Conservation (phyloP, 176 grass and related monocot species). For the Echinochloa phyllopogon region DNA sequence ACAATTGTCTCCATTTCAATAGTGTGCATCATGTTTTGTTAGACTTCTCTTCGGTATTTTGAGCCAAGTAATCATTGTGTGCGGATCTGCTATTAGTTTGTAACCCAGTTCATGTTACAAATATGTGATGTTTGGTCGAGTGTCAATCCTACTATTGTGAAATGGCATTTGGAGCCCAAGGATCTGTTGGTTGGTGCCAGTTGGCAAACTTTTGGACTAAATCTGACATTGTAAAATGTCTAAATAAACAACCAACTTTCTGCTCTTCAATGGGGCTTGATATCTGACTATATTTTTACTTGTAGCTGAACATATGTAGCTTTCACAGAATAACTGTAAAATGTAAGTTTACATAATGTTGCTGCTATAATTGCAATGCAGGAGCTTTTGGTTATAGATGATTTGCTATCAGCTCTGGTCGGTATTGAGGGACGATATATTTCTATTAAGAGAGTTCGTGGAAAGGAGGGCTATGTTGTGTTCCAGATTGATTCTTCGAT, state of each 20-base stretch:
- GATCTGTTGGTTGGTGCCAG: background rate
- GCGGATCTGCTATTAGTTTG: background rate
- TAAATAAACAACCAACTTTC: background rate
- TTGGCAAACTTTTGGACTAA: conserved; percentile 11
- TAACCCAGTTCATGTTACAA: background rate
- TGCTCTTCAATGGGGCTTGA: background rate
- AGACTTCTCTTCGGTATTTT: background rate
- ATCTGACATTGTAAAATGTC: background rate
- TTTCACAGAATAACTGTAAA: conserved; percentile 16
- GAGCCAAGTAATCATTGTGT: background rate
- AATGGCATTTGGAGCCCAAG: conserved; percentile 12
- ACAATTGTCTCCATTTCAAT: background rate
- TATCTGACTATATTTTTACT: background rate
- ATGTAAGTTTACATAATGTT: background rate
- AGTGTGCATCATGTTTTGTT: background rate
- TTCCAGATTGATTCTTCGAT: conserved; percentile 85
- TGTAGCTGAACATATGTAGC: conserved; percentile 19
- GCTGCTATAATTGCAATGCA: conserved; percentile 44
- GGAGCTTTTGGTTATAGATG: conserved; percentile 97
- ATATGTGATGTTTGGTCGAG: conserved; percentile 1
- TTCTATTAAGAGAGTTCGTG: conserved; percentile 85
- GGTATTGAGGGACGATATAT: conserved; percentile 90
- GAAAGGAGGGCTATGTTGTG: conserved; percentile 69
- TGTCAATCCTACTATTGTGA: background rate
- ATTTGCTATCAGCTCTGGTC: conserved; percentile 89